phyloP scores from a whole-genome alignment of 2,329 filamentous ascomycete species.

The Sarocladium kiliense region DNA sequence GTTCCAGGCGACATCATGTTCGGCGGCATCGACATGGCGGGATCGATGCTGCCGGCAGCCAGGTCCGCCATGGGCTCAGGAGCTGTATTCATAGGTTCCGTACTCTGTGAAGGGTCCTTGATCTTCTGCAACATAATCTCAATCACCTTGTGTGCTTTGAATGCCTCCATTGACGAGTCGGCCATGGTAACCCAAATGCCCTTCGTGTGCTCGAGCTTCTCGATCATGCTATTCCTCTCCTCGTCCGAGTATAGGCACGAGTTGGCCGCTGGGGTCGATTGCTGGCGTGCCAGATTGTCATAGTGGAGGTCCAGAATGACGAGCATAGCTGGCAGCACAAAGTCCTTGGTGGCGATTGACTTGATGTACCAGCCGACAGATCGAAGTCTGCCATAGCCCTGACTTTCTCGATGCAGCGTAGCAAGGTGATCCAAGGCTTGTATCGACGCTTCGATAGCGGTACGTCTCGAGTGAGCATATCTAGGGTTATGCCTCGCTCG shows the following conservation, averaged over 20 bases:
- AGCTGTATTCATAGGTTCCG: not conserved
- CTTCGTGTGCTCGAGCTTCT: slow-evolving; percentile 64
- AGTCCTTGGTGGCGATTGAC: slow-evolving; percentile 77
- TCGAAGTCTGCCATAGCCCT: slow-evolving; percentile 64
- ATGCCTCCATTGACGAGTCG: slow-evolving; percentile 80
- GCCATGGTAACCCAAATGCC: slow-evolving; percentile 76
- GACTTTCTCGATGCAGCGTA: slow-evolving; percentile 69
- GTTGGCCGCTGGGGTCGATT: slow-evolving; percentile 31
- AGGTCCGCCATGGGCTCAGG: slow-evolving; percentile 5
- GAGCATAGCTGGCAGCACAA: slow-evolving; percentile 79
- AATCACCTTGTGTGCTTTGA: slow-evolving; percentile 78
- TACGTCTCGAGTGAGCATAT: slow-evolving; percentile 77
- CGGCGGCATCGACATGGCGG: slow-evolving; percentile 11
- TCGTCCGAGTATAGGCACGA: slow-evolving; percentile 51
- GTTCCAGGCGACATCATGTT: slow-evolving; percentile 18
- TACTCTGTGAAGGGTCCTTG: slow-evolving; percentile 25
- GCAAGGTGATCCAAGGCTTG: slow-evolving; percentile 73
- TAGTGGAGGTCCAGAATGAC: slow-evolving; percentile 79
- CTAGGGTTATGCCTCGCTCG: slow-evolving; percentile 71
- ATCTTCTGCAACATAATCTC: slow-evolving; percentile 81
- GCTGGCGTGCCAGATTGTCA: slow-evolving; percentile 44
- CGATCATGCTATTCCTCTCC: slow-evolving; percentile 70
- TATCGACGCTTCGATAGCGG: slow-evolving; percentile 82
- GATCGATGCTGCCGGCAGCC: slow-evolving; percentile 10
- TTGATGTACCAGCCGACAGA: slow-evolving; percentile 75